Evolutionary conservation across 345 rosid genomes (phyloP).

Genomic region (Anacardium occidentale): DNA sequence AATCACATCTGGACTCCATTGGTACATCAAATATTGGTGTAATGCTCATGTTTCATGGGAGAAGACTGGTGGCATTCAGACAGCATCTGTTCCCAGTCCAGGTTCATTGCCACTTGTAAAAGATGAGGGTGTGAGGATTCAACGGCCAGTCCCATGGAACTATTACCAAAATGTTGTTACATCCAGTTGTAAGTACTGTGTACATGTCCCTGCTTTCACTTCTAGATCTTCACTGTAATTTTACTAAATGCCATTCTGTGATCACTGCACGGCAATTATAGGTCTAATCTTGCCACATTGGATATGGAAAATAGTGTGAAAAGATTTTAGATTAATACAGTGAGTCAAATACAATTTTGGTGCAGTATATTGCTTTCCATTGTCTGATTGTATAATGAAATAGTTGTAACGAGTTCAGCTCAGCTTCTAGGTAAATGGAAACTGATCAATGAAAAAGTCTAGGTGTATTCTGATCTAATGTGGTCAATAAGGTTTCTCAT

Average conservation of each 20-base stretch:
- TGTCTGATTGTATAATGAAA: neutral
- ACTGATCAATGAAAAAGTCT: neutral
- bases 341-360: neutral
- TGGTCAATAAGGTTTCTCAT: conserved; percentile 4
- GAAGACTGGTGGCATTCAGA: conserved; percentile 86
- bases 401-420: neutral
- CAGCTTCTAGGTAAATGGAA: neutral
- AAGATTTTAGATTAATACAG: neutral
- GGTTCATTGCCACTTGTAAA: conserved; percentile 68
- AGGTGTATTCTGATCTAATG: neutral
- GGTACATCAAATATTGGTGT: conserved; percentile 86
- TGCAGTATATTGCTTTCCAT: neutral
- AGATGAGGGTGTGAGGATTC: conserved; percentile 59
- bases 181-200: conserved; percentile 69
- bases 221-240: neutral
- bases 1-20: conserved; percentile 85
- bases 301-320: neutral
- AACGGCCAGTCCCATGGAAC: conserved; percentile 91
- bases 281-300: neutral
- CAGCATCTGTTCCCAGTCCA: conserved; percentile 68
- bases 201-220: conserved; percentile 12
- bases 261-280: neutral
- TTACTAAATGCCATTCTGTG: neutral
- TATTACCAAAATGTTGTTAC: conserved; percentile 97
- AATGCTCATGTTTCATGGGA: conserved; percentile 94